These are phyloP conservation scores for Vitis hybrid DNA, from an alignment of 177 flowering plant genomes.

Conservation along the genomic window DNA sequence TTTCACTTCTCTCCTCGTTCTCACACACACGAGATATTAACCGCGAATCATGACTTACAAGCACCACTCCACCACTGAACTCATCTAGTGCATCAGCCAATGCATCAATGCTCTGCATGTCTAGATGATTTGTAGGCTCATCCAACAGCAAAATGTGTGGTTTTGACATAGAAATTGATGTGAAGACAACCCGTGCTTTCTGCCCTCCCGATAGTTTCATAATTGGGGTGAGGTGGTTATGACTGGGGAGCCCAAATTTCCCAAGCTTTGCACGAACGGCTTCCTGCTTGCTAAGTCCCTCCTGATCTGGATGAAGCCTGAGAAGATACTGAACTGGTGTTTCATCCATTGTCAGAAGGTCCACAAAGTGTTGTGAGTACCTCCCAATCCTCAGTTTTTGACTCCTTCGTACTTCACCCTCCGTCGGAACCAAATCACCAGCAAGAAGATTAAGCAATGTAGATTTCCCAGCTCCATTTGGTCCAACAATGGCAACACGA, in stretches of 20 bases:
- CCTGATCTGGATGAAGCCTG: conserved; percentile 59
- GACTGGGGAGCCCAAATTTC: conserved; percentile 68
- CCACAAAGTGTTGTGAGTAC: conserved; percentile 72
- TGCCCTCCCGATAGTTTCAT: conserved; percentile 74
- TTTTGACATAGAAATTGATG: conserved; percentile 61
- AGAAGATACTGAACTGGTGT: conserved; percentile 72
- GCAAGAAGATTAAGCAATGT: conserved; percentile 65
- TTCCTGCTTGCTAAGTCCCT: conserved; percentile 59
- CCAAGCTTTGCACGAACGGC: conserved; percentile 72
- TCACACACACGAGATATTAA: conserved; percentile 64
- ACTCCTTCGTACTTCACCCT: conserved; percentile 67
- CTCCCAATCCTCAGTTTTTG: conserved; percentile 71
- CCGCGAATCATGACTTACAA: conserved; percentile 67
- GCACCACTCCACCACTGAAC: conserved; percentile 65
- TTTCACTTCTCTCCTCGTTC: conserved; percentile 60
- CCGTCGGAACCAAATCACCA: conserved; percentile 62
- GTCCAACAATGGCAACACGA: conserved; percentile 79
- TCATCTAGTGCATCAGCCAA: conserved; percentile 69
- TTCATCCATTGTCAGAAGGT: conserved; percentile 62
- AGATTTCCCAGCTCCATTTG: conserved; percentile 69
- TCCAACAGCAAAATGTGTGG: conserved; percentile 61
- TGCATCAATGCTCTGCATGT: conserved; percentile 78
- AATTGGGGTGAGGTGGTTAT: conserved; percentile 70
- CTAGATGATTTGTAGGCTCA: conserved; percentile 75
- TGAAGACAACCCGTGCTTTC: conserved; percentile 61